Percentiles rank a stretch among this genome's conserved stretches.
Conservation (phyloP, 768 basidiomycete species). For the Leucogyrophana mollusca region DNA sequence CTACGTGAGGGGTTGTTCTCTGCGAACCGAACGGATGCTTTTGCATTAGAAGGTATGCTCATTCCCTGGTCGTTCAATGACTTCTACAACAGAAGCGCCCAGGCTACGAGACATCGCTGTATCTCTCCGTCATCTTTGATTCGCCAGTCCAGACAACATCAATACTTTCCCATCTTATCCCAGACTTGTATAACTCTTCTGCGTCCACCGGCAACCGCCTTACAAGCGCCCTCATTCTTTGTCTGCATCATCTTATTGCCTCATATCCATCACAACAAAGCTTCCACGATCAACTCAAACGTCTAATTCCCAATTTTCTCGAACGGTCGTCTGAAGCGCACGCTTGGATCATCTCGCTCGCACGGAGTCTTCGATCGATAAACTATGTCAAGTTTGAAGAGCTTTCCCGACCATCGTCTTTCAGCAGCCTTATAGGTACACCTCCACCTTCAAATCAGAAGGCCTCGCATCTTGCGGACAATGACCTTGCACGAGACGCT, state of each 20-base stretch:
- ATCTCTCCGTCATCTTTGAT: slow-evolving; percentile 61
- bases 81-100: slow-evolving; percentile 2
- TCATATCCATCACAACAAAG: slow-evolving; percentile 65
- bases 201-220: slow-evolving; percentile 17
- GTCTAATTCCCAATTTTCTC: slow-evolving; percentile 34
- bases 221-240: slow-evolving; percentile 43
- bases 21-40: slow-evolving; percentile 54
- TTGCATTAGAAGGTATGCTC: slow-evolving; percentile 64
- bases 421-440: slow-evolving; percentile 19
- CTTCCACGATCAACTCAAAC: slow-evolving; percentile 33
- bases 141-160: slow-evolving; percentile 60
- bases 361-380: slow-evolving; percentile 48
- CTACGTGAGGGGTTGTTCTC: slow-evolving; percentile 72
- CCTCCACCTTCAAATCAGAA: slow-evolving; percentile 2
- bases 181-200: slow-evolving; percentile 39
- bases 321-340: slow-evolving; percentile 33
- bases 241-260: slow-evolving; percentile 56
- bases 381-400: slow-evolving; percentile 55
- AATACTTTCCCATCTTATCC: slow-evolving; percentile 59
- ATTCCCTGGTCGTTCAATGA: background rate
- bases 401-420: slow-evolving; percentile 35
- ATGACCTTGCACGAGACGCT: slow-evolving; percentile 38
- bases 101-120: slow-evolving; percentile 78
- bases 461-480: no score
- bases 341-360: slow-evolving; percentile 53